Percentiles rank a stretch among this genome's conserved stretches.
Conservation (phyloP, 2,329 filamentous ascomycete species). For the Lasiodiplodia theobromae region DNA sequence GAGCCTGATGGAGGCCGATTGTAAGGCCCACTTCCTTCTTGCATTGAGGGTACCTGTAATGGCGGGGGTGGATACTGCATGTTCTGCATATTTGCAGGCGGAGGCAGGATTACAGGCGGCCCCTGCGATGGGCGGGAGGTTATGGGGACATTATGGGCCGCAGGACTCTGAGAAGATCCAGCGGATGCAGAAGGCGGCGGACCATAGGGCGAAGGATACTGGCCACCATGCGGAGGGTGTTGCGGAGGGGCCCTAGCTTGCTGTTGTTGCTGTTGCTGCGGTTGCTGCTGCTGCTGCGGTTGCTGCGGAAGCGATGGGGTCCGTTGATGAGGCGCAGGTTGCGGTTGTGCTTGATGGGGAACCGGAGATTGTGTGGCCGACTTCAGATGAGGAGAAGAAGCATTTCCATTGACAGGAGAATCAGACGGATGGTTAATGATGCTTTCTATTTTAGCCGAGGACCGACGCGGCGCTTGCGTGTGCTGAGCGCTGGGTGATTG, state of each 20-base stretch:
- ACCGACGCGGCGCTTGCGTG: constrained; percentile 6
- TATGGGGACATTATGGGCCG: constrained; percentile 11
- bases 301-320: constrained; percentile 20
- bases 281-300: constrained; percentile 2
- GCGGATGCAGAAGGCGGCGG: background rate
- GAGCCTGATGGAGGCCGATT: constrained; percentile 36
- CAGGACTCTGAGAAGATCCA: constrained; percentile 37
- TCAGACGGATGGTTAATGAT: constrained; percentile 27
- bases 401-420: constrained; percentile 16
- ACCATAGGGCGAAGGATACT: constrained; percentile 24
- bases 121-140: constrained; percentile 15
- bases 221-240: constrained; percentile 4
- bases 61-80: constrained; percentile 41
- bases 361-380: constrained; percentile 19
- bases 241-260: constrained; percentile 7
- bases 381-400: constrained; percentile 24
- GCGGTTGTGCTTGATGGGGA: constrained; percentile 14
- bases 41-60: constrained; percentile 34
- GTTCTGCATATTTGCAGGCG: constrained; percentile 46
- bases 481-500: constrained; percentile 21
- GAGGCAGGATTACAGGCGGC: constrained; percentile 37
- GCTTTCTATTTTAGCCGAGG: constrained; percentile 27
- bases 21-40: constrained; percentile 38
- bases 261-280: background rate
- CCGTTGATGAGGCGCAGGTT: constrained; percentile 6